Conservation (phyloP, 805 yeast genomes). For the Saccharomyces cerevisiae region DNA sequence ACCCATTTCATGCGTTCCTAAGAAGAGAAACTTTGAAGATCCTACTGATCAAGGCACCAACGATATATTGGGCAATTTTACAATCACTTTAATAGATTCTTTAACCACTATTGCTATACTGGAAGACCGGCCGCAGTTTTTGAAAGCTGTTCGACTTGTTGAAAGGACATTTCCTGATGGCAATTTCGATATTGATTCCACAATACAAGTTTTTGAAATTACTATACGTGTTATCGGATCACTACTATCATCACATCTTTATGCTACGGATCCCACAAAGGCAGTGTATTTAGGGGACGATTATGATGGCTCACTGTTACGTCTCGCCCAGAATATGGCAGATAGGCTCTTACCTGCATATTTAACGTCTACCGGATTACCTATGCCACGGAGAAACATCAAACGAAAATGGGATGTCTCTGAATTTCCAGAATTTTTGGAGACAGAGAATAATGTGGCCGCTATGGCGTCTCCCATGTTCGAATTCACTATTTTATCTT, state of each 20-base stretch:
- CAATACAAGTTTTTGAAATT: constrained; percentile 82
- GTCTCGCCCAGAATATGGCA: constrained; percentile 70
- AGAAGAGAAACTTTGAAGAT: constrained; percentile 53
- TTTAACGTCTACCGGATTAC: constrained; percentile 54
- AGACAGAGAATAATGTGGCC: constrained; percentile 71
- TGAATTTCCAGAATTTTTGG: constrained; percentile 36
- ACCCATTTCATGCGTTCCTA: constrained; percentile 65
- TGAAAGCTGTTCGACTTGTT: constrained; percentile 36
- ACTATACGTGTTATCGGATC: constrained; percentile 81
- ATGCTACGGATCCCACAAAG: constrained; percentile 43
- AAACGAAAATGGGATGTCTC: constrained; percentile 40
- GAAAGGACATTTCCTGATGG: constrained; percentile 24
- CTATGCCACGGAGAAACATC: constrained; percentile 73
- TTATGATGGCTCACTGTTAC: constrained; percentile 68
- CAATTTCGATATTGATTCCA: constrained; percentile 55
- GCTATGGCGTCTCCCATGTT: constrained; percentile 81
- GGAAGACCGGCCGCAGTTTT: constrained; percentile 53
- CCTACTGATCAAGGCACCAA: constrained; percentile 51
- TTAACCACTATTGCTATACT: constrained; percentile 71
- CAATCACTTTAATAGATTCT: constrained; percentile 71
- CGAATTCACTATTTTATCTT: constrained; percentile 70
- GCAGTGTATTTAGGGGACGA: constrained; percentile 32
- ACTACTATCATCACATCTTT: constrained; percentile 67
- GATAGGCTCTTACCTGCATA: constrained; percentile 62
- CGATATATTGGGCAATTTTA: constrained; percentile 79